Percentiles rank a stretch among this genome's conserved stretches.
phyloP scores from a whole-genome alignment of 768 basidiomycete genomes.

The Tylopilus subfusipes region DNA sequence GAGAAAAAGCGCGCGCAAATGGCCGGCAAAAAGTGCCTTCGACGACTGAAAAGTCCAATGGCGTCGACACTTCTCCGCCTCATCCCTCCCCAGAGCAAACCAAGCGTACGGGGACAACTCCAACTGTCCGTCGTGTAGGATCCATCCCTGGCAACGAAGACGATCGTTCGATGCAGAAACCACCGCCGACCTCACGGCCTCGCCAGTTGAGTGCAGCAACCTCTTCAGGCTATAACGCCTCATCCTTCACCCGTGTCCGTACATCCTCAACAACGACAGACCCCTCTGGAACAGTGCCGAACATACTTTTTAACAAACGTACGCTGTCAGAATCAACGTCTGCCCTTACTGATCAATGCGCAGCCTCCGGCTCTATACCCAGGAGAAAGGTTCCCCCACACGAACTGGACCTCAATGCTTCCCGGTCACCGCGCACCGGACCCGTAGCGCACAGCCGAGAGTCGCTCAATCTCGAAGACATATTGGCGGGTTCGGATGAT shows the following conservation, averaged over 20 bases:
- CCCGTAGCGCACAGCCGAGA: conserved; percentile 56
- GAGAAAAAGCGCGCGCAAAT: conserved; percentile 52
- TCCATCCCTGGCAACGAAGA: conserved; percentile 67
- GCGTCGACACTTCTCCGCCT: conserved; percentile 11
- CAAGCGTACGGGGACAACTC: conserved; percentile 36
- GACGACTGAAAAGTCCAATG: conserved; percentile 25
- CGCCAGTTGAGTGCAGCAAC: conserved; percentile 48
- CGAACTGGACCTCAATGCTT: conserved; percentile 27
- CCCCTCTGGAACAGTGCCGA: conserved; percentile 12
- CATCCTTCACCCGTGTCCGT: conserved; percentile 26
- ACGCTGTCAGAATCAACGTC: conserved; percentile 30
- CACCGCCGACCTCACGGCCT: conserved; percentile 37
- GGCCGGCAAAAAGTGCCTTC: conserved; percentile 24
- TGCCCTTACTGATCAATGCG: conserved; percentile 26
- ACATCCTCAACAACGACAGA: conserved; percentile 36
- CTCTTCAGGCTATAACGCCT: conserved; percentile 31
- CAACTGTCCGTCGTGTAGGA: conserved; percentile 53
- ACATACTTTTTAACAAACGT: conserved; percentile 23
- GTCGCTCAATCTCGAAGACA: conserved; percentile 70
- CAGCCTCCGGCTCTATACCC: conserved; percentile 20
- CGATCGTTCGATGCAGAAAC: conserved; percentile 27
- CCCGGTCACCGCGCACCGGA: conserved; percentile 36
- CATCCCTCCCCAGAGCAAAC: conserved; percentile 21
- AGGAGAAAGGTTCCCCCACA: conserved; percentile 27
- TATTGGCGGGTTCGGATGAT: conserved; percentile 68